A percentile compares a stretch with the other conserved stretches of the same genome.
These are phyloP conservation scores for Pichia exigua DNA, from an alignment of 805 yeast genomes.

Conservation along the genomic window DNA sequence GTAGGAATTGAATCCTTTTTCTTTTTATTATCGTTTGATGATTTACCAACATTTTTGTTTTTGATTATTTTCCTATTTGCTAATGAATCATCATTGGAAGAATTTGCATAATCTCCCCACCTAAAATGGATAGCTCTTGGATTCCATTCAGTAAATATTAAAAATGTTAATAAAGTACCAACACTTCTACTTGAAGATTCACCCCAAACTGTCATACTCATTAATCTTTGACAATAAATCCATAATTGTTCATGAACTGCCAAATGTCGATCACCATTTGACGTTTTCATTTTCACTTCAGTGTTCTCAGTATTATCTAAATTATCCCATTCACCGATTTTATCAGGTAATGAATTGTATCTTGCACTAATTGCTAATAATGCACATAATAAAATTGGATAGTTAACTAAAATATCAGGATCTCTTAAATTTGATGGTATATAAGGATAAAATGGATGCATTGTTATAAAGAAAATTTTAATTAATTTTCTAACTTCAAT, in stretches of 20 bases:
- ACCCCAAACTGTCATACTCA: constrained; percentile 89
- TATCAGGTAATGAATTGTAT: constrained; percentile 52
- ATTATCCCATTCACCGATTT: constrained; percentile 17
- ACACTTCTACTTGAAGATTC: constrained; percentile 82
- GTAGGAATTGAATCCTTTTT: neutral
- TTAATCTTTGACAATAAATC: constrained; percentile 73
- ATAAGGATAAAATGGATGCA: constrained; percentile 89
- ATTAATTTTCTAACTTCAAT: constrained; percentile 52
- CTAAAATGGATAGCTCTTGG: constrained; percentile 90
- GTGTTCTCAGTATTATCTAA: neutral
- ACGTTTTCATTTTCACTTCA: neutral
- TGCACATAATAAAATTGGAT: constrained; percentile 76
- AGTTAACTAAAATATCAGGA: constrained; percentile 58
- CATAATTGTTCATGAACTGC: constrained; percentile 74
- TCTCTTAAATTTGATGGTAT: constrained; percentile 68
- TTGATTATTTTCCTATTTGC: constrained; percentile 9
- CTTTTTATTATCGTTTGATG: neutral
- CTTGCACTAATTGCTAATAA: constrained; percentile 74
- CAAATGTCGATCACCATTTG: constrained; percentile 32
- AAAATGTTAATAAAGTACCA: constrained; percentile 79
- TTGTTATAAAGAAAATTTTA: constrained; percentile 56
- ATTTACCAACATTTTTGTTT: constrained; percentile 9
- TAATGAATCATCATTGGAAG: constrained; percentile 36
- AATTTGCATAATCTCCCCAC: constrained; percentile 76
- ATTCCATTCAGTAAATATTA: constrained; percentile 90